Percentiles rank a stretch among this genome's conserved stretches.
Conservation (phyloP, 2,329 filamentous ascomycete genomes). For the Beauveria scarabaeidicola region DNA sequence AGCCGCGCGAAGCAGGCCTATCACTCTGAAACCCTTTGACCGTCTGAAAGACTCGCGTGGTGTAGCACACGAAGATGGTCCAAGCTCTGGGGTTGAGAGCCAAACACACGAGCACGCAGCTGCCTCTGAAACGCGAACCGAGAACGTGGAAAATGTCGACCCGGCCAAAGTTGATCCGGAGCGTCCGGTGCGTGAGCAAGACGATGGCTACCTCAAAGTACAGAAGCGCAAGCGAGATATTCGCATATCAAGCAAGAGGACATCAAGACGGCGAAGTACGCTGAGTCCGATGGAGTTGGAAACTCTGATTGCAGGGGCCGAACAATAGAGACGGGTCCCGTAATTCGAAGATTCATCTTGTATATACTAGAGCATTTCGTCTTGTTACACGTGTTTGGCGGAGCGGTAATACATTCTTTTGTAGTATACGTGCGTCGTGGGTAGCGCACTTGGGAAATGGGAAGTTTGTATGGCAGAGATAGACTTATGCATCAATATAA, state of each 20-base stretch:
- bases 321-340: constrained; percentile 26
- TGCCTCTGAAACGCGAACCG: constrained; percentile 5
- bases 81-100: constrained; percentile 1
- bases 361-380: neutral
- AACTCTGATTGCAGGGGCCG: constrained; percentile 45
- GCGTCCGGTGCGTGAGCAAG: constrained; percentile 9
- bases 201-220: constrained; percentile 19
- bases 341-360: neutral
- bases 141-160: constrained; percentile 22
- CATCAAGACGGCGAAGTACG: constrained; percentile 62
- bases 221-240: constrained; percentile 43
- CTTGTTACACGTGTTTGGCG: neutral
- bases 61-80: neutral
- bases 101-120: neutral
- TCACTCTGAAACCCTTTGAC: constrained; percentile 17
- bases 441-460: neutral
- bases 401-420: neutral
- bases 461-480: neutral
- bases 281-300: constrained; percentile 68
- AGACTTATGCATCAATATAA: neutral
- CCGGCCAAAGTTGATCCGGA: constrained; percentile 26
- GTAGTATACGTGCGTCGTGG: neutral
- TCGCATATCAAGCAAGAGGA: constrained; percentile 41
- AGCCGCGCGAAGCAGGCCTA: constrained; percentile 31
- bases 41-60: neutral